Base-by-base conservation (phyloP, 495 filamentous ascomycete genomes). In the Viridothelium virens region DNA sequence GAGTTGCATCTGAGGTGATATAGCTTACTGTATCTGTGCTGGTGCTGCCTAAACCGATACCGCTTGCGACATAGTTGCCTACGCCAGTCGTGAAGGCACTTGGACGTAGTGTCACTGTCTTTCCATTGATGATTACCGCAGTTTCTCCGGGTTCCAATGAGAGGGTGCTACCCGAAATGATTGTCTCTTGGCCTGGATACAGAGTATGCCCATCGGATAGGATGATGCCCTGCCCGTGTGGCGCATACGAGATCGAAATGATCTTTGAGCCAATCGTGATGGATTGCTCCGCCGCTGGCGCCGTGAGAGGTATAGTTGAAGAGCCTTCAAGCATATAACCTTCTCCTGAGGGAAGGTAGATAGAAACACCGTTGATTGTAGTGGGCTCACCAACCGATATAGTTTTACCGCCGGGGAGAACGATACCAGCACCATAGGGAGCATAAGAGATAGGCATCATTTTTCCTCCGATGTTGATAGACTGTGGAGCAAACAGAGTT, bases 61-160 rank as follows among this genome's bases (percentile, higher is more conserved):
- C 53, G 18, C 53, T 59, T 36, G 53, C 53, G 36, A 59, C 36
- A 59, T 59, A 59, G 14, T 33, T 36, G 25, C 53, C 53, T 9
- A 59, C 31, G 6, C 31, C 53, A 59, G 53, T 36, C 31, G 31
- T 59, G 3, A 18, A 59, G 18, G 18, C 53, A 36, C 31, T 59
- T 59, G 53, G 5, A 34, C 5, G 31, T 31, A 59, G 31, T 14
- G 25, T 34, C 14, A 10, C n/a, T 7, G 31, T 59, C 14, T 59
- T 33, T 33, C 67, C 70, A 12, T 69, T 66, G 12, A 71, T 44
- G 1, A 72, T 68, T 2, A 76, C 66, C 36, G 71, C 71, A 38
- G 71, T 70, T 2, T 64, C 72, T 10, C 66, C 70, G 16, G 70
- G 65, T 1, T 56, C 69, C 16, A 76, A 69, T 18, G 72, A 74